Base-by-base conservation (phyloP, 176 grass and related monocot species). In the Zea mays region DNA sequence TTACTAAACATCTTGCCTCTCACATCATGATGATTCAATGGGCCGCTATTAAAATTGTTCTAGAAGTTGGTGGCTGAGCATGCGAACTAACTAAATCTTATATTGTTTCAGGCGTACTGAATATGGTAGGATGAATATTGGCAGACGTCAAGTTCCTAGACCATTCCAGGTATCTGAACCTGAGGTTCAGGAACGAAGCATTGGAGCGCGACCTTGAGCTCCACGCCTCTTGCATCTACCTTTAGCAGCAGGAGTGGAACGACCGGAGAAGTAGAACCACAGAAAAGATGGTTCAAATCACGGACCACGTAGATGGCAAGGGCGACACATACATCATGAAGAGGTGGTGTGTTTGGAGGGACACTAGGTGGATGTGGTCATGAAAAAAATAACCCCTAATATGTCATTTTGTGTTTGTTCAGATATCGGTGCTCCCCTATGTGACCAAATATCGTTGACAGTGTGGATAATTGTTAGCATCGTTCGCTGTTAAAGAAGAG, bases 341-440 rank as follows among this genome's bases (percentile, higher is more conserved):
- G 49, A 89, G 79, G 61, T 93, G 84, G 82, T 93, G 91, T 61
- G 73, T 73, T 19, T 97, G 94, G 94, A 93, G 46, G 60, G 85
- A 97, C 76, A 91, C 94, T 52, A 86, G 81, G 41, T 97, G 89
- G 91, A 91, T 91, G 63, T 92, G 94, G 89, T 88, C 86, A 83
- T 90, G 85, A 27, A 27, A 0, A 0, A 91, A 21, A 34, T 27
- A 5, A 9, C 9, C 14, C 5, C 40, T 7, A 7, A 62, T 10
- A 47, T 27, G 27, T 7, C 37, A 5, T 65, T 27, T 52, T 74
- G 15, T 54, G 42, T 83, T 47, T 15, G 45, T 16, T 66, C 42
- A 8, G 63, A 50, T 5, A 6, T 5, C 35, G 0, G 14, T 66
- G 36, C 8, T 55, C 52, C 21, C 47, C 15, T 74, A 47, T 14